These are phyloP conservation scores for Bipolaris bicolor DNA, from an alignment of 2,329 filamentous ascomycete genomes.

Conservation along the genomic window DNA sequence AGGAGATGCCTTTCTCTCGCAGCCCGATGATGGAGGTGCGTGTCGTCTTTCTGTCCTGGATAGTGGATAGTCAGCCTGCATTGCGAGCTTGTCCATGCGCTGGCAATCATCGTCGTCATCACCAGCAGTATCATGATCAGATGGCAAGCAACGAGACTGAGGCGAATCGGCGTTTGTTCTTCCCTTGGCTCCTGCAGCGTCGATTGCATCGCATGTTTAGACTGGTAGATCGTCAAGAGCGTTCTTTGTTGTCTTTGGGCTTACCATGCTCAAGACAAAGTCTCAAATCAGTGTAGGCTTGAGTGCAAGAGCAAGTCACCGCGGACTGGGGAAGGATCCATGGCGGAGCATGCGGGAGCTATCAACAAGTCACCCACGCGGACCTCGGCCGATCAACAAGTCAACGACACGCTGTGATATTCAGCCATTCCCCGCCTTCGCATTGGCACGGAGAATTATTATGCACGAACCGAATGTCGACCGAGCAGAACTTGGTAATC, in stretches of 20 bases:
- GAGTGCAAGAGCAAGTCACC: not conserved
- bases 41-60: not conserved
- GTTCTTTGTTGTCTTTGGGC: slow-evolving; percentile 2
- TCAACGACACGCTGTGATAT: not conserved
- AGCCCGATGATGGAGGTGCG: not conserved
- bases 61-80: slow-evolving; percentile 3
- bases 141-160: not conserved
- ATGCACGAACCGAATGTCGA: not conserved
- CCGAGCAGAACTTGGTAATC: not conserved
- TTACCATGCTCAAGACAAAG: not conserved
- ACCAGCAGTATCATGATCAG: not conserved
- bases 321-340: not conserved
- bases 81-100: not conserved
- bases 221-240: slow-evolving; percentile 5
- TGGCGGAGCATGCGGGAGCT: slow-evolving; percentile 7
- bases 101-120: not conserved
- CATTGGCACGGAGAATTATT: not conserved
- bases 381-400: not conserved
- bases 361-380: slow-evolving; percentile 5
- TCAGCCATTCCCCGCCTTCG: not conserved
- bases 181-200: slow-evolving; percentile 3
- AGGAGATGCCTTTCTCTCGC: not conserved
- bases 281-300: not conserved
- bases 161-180: not conserved
- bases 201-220: slow-evolving; percentile 1